Base-by-base conservation (phyloP, 495 filamentous ascomycete genomes). In the Aspergillus sparsus region DNA sequence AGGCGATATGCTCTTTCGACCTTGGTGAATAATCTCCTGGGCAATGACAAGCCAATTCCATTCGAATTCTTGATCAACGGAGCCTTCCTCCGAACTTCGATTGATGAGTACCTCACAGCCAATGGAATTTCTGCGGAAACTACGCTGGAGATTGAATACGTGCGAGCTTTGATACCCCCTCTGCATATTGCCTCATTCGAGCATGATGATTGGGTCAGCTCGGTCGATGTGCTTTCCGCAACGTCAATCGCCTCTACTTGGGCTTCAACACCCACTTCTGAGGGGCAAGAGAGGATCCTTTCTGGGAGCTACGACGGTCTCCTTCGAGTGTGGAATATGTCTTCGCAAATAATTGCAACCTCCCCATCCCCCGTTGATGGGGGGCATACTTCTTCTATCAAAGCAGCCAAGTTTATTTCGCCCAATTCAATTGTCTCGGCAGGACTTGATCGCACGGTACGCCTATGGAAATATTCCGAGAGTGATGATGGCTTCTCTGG, bases 21-120 rank as follows among this genome's bases (percentile, higher is more conserved):
- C 34, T 84, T 98, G 62, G 89, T 98, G 61, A 98, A 98, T 76
- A 92, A 89, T 62, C 88, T 98, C 66, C 85, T 97, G 58, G 77
- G 87, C 60, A 89, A 86, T 35, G 78, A 87, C 44, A 82, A 87
- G 45, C 89, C 93, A 12, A 84, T 96, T 39, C 94, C 94, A 32
- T 91, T 98, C 77, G 95, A 98, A 72, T 97, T 98, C 80, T 82
- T 98, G 61, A 85, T 95, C 73, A 91, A 93, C 66, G 94, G 95
- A 66, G 85, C 87, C 62, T 96, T 95, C 74, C 84, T 98, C 31
- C 88, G 90, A 42, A 89, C 91, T 31, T 90, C 88, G 35, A 83
- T 98, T 62, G 91, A 96, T 67, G 87, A 95, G 66, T 97, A 94
- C 75, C 84, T 98, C 52, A 87, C 85, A 21, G 77, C 82, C 62